Percentiles rank a stretch among this genome's conserved stretches.
Evolutionary conservation across 1,284 basidiomycete genomes (phyloP).

Genomic region (Cryptococcus sp.): DNA sequence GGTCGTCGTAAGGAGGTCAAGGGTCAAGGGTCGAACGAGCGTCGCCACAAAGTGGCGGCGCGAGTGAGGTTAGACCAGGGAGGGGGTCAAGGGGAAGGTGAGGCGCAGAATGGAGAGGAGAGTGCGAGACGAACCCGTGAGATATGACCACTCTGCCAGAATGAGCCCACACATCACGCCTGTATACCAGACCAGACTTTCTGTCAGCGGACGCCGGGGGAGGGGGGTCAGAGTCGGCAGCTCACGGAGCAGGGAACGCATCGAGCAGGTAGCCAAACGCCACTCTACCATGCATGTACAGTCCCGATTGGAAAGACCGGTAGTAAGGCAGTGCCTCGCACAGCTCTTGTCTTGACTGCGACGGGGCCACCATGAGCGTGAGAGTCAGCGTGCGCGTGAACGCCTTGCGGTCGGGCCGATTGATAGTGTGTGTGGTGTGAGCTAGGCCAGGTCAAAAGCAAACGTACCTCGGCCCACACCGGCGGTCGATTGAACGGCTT

Average conservation of each 20-base stretch:
- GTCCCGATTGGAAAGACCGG: constrained; percentile 43
- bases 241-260: constrained; percentile 41
- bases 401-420: background rate
- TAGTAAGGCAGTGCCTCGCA: constrained; percentile 48
- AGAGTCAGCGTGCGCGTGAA: background rate
- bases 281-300: constrained; percentile 38
- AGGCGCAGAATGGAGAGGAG: too few relatives aligned
- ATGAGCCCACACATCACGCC: constrained; percentile 42
- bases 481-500: constrained; percentile 23
- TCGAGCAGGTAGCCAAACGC: constrained; percentile 45
- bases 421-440: too few relatives aligned
- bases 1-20: too few relatives aligned
- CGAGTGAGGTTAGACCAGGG: too few relatives aligned
- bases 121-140: constrained; percentile 32
- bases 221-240: too few relatives aligned
- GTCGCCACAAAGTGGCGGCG: too few relatives aligned
- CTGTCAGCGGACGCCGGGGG: too few relatives aligned
- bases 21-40: too few relatives aligned
- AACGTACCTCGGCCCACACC: constrained; percentile 43
- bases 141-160: constrained; percentile 41
- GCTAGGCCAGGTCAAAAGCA: too few relatives aligned
- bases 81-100: too few relatives aligned
- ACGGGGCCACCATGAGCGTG: too few relatives aligned
- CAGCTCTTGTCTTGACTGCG: constrained; percentile 45
- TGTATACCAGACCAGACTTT: too few relatives aligned